These are phyloP conservation scores for Astraeus odoratus DNA, from an alignment of 768 basidiomycete genomes.

Conservation along the genomic window DNA sequence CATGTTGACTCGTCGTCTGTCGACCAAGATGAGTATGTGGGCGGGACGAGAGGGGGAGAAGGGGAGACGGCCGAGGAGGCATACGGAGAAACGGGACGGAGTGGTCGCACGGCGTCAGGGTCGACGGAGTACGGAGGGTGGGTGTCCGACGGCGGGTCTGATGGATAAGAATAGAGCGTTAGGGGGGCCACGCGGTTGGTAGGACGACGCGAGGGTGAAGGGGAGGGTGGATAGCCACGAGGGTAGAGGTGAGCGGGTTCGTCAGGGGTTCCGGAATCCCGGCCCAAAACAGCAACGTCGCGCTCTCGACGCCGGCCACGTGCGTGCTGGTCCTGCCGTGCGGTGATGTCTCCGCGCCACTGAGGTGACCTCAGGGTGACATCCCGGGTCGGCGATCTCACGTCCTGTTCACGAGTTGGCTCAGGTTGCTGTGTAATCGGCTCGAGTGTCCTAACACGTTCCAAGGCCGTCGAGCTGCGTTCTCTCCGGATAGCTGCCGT, in stretches of 20 bases:
- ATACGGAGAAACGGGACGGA: conserved; percentile 24
- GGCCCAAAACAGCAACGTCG: conserved; percentile 33
- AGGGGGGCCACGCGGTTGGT: conserved; percentile 29
- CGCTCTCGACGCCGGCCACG: conserved; percentile 64
- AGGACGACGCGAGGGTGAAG: conserved; percentile 41
- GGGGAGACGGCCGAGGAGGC: conserved; percentile 13
- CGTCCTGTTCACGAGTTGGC: conserved; percentile 22
- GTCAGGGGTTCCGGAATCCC: conserved; percentile 24
- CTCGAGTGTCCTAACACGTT: conserved; percentile 51
- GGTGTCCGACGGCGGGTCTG: conserved; percentile 5
- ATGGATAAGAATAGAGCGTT: conserved; percentile 17
- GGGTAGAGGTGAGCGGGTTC: conserved; percentile 33
- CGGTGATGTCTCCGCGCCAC: conserved; percentile 49
- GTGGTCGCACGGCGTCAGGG: conserved; percentile 19
- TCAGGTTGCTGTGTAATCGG: conserved; percentile 20
- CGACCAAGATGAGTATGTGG: conserved; percentile 52
- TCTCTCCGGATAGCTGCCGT: conserved; percentile 62
- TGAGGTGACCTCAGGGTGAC: conserved; percentile 36
- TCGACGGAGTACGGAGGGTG: conserved; percentile 1
- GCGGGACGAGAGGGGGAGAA: conserved; percentile 8
- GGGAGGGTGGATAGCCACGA: conserved; percentile 47
- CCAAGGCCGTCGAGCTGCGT: conserved; percentile 55
- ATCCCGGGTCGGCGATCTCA: conserved; percentile 37
- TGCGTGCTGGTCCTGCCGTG: conserved; percentile 32
- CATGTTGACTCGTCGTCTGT: conserved; percentile 74